Evolutionary conservation across 345 rosid genomes (phyloP), one percentile per base, ranked within the genome.

Genomic region (Aquilaria yunnanensis): DNA sequence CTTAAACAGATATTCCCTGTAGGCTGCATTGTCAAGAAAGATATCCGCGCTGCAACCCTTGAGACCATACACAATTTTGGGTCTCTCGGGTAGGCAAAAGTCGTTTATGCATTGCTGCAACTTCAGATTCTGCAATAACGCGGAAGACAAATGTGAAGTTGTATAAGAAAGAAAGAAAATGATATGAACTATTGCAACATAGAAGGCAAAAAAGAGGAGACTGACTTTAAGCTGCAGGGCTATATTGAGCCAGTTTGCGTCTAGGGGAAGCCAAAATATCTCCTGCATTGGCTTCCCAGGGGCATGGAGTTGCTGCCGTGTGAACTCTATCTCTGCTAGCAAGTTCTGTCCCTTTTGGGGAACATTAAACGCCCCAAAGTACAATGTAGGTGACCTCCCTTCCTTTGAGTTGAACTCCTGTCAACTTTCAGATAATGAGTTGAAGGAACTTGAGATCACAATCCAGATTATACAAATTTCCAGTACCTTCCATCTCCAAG

Each of bases 401-500:
- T 16, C 45, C 50, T 53, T 63, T 30, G 75, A 70, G 45, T 53
- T 58, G 33, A 69, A 60, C 49, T 58, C 69, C 81, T 77, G 59
- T 30, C n/a, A 59, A 43, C 14, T 11, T 12, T 5, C 11, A 31
- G 10, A 23, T 4, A 32, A 56, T 6, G 23, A 51, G 8, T 62
- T 62, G 14, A 6, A 5, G 30, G 23, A 16, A 16, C 9, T 41
- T n/a, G 14, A 51, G 4, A 41, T 14, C 3, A 10, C 31, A 12
- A 2, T 32, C 5, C 2, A 23, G 32, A 8, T 16, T 54, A 4
- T 6, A 6, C 23, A 12, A 31, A 32, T 2, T 50, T 14, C 23
- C 23, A 16, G 23, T 66, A 77, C 77, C 78, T 60, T 61, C 81
- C 77, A 77, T 61, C 70, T 66, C 81, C 81, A 77, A 10, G 71